Conservation (phyloP, 1,284 basidiomycete species). For the Leccinum angustisporum region DNA sequence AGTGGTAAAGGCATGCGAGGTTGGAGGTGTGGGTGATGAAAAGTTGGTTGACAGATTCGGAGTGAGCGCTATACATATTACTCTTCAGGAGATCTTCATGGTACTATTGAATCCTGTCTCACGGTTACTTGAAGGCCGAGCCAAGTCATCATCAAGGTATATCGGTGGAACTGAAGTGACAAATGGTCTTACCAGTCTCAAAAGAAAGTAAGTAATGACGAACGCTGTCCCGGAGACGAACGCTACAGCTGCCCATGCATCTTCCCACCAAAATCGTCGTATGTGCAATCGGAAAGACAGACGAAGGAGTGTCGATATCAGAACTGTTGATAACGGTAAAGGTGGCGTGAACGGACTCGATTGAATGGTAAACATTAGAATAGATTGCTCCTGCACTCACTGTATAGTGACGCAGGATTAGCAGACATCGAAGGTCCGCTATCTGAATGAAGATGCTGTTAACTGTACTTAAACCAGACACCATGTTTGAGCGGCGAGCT, state of each 20-base stretch:
- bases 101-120: neutral
- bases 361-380: too few relatives aligned
- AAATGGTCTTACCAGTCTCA: neutral
- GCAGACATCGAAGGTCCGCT: too few relatives aligned
- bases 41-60: neutral
- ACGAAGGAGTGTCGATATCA: neutral
- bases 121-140: neutral
- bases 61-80: neutral
- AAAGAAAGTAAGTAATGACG: neutral
- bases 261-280: neutral
- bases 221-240: neutral
- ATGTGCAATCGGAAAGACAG: neutral
- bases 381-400: too few relatives aligned
- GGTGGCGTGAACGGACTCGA: neutral
- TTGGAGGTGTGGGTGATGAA: neutral
- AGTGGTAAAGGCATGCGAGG: neutral
- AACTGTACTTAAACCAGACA: too few relatives aligned
- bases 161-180: neutral
- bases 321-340: neutral
- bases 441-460: too few relatives aligned
- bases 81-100: neutral
- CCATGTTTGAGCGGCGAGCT: too few relatives aligned
- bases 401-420: too few relatives aligned
- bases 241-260: neutral
- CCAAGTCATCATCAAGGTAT: neutral